Base-by-base conservation (phyloP, 1,284 basidiomycete species). In the Ceratobasidium sp. region DNA sequence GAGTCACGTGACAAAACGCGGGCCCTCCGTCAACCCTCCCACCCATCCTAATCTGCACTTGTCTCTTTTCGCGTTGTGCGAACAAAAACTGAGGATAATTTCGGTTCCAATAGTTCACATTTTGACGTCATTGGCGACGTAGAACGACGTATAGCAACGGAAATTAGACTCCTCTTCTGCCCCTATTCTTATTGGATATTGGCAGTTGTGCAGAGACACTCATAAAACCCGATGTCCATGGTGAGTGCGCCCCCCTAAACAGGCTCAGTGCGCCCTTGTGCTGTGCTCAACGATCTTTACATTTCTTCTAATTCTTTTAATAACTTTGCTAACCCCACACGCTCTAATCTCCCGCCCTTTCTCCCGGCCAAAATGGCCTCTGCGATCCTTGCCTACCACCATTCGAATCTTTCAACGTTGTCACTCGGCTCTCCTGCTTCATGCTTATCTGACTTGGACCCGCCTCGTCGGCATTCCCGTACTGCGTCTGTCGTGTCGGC, bases 201-300 rank as follows among this genome's bases (percentile, higher is more conserved):
- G 2, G 54, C 44, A 27, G 54, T 51, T 51, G 57, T 60, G 8
- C 57, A 44, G 57, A 50, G n/a, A 66, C 48, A 31, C 14, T 19
- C 48, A 66, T 66, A 66, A 50, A 66, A 29, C 48, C 62, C 62
- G 27, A 71, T 45, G 53, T 57, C 54, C 24, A 54, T 60, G 56
- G 67, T 72, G 48, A 72, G 67, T 72, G 65, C 50, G 65, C 51
- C 27, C 51, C 56, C 67, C 67, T 36, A 72, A 60, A 36, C 29
- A 33, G 24, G 57, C 57, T 36, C 36, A 9, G 14, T 51, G 44
- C 51, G 41, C 53, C 36, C 19, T 44, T 36, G 65, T 56, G 27
- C 50, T 17, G 8, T 8, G 31, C 44, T 41, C 54, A 22, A 48
- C 56, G 27, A 45, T 60, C 56, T 29, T 50, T 50, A 64, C 62